These are phyloP conservation scores for Populus hybrid DNA, from an alignment of 441 rosid genomes.

Conservation along the genomic window DNA sequence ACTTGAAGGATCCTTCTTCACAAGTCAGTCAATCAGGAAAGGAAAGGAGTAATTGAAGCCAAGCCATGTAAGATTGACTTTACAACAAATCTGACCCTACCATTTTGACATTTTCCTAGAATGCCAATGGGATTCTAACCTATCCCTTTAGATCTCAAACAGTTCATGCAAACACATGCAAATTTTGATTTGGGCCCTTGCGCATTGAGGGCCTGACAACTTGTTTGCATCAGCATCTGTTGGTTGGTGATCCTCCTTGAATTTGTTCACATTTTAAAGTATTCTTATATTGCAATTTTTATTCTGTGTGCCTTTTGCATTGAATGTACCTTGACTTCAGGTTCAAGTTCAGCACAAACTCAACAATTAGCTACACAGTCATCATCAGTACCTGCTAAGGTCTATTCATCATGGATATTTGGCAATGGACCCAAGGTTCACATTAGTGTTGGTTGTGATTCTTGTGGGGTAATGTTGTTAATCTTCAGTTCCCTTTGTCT, in stretches of 20 bases:
- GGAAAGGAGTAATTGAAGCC: background rate
- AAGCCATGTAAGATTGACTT: background rate
- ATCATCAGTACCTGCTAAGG: background rate
- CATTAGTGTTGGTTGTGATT: slow-evolving; percentile 28
- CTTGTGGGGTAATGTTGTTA: slow-evolving; percentile 26
- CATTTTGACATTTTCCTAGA: background rate
- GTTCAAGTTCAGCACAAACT: slow-evolving; percentile 17
- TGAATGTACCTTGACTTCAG: slow-evolving; percentile 19
- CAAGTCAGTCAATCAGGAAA: background rate
- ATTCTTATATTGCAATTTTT: background rate
- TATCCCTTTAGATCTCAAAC: background rate
- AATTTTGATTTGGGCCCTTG: background rate
- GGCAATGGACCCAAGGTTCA: slow-evolving; percentile 27
- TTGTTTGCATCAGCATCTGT: background rate
- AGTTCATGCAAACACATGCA: background rate
- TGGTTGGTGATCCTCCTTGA: background rate
- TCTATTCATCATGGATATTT: slow-evolving; percentile 10
- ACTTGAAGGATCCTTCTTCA: background rate
- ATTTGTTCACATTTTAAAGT: background rate
- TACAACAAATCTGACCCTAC: background rate
- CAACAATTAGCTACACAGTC: slow-evolving; percentile 7
- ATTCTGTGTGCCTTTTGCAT: background rate
- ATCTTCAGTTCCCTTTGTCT: background rate
- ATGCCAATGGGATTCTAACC: background rate
- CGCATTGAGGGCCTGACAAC: background rate